Evolutionary conservation across 2,329 filamentous ascomycete genomes (phyloP).

Genomic region (Cladophialophora bantiana): DNA sequence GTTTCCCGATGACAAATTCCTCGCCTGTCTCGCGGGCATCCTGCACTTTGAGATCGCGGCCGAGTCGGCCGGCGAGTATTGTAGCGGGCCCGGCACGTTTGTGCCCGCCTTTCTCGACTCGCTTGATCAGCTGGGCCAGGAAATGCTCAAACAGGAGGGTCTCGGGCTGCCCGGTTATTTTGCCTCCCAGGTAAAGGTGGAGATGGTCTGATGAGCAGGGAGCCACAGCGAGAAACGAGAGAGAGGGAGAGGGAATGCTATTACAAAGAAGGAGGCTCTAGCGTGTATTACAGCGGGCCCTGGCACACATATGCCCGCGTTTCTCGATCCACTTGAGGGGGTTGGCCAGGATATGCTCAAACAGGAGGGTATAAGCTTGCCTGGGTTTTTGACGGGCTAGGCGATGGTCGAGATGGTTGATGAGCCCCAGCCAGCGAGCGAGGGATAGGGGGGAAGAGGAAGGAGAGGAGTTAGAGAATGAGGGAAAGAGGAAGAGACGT

Average conservation of each 20-base stretch:
- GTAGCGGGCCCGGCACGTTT: conserved; percentile 84
- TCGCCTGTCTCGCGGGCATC: conserved; percentile 74
- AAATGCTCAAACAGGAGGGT: conserved; percentile 50
- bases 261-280: no score
- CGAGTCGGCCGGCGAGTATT: conserved; percentile 66
- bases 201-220: neutral
- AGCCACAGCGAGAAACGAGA: neutral
- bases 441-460: no score
- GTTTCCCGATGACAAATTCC: conserved; percentile 68
- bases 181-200: neutral
- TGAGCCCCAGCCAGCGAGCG: no score
- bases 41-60: conserved; percentile 81
- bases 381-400: no score
- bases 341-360: no score
- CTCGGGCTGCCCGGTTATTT: neutral
- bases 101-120: conserved; percentile 84
- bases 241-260: neutral
- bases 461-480: no score
- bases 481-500: no score
- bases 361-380: no score
- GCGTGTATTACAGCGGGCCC: no score
- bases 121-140: conserved; percentile 58
- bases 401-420: no score
- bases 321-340: no score
- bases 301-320: no score